These are phyloP conservation scores for Suillus clintonianus DNA, from an alignment of 768 basidiomycete species.

Conservation along the genomic window DNA sequence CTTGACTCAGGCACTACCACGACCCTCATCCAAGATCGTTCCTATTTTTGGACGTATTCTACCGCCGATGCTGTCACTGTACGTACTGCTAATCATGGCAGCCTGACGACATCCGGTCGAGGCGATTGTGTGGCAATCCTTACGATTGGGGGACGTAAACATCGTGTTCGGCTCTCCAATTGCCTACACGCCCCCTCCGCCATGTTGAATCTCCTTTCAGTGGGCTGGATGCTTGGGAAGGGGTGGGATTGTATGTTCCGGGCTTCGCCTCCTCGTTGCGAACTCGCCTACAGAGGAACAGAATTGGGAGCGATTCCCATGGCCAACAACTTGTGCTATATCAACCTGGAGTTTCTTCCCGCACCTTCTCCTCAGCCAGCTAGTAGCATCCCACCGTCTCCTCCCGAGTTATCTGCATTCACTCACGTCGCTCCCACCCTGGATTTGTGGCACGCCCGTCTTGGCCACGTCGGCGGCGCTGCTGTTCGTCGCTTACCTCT, in stretches of 20 bases:
- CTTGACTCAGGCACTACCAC: constrained; percentile 26
- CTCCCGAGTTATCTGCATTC: background rate
- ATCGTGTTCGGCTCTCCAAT: background rate
- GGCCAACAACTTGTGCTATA: background rate
- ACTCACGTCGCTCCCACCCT: background rate
- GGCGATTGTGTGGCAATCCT: background rate
- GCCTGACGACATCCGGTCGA: background rate
- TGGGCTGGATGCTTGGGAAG: background rate
- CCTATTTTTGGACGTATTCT: constrained; percentile 18
- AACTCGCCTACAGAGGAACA: background rate
- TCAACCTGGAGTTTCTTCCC: background rate
- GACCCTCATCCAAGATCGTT: constrained; percentile 18
- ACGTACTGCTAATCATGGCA: constrained; percentile 22
- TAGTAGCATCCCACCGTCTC: background rate
- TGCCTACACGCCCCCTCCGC: background rate
- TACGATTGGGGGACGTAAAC: background rate
- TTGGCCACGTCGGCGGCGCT: background rate
- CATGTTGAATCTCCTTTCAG: background rate
- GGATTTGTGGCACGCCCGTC: background rate
- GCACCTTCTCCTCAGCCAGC: no score
- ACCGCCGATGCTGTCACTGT: constrained; percentile 2
- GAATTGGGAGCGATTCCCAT: background rate
- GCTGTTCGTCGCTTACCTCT: background rate
- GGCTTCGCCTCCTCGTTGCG: background rate
- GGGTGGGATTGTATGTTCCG: background rate